Evolutionary conservation across 139 green algal species (phyloP).

Genomic region (Chlamydomonas sphaeroides): DNA sequence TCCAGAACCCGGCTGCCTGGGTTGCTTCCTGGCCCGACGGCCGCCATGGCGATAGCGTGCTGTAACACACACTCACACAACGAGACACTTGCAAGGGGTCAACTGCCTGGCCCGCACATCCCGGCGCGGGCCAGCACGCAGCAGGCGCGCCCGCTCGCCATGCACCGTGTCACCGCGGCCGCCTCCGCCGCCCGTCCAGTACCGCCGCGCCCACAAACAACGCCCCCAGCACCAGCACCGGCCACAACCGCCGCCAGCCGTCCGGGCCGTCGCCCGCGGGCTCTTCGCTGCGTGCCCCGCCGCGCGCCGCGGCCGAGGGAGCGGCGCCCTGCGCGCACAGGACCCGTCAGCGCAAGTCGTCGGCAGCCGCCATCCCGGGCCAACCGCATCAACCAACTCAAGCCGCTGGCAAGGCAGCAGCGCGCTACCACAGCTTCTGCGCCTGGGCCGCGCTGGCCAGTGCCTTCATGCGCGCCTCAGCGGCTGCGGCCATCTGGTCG

Average conservation of each 20-base stretch:
- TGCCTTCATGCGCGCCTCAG: constrained; percentile 78
- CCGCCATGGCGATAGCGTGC: too few species aligned
- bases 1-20: too few species aligned
- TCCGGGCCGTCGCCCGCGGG: neutral
- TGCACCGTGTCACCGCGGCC: too few species aligned
- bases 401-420: neutral
- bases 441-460: constrained; percentile 52
- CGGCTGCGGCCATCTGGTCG: constrained; percentile 78
- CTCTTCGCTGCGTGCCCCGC: neutral
- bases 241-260: constrained; percentile 1
- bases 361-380: neutral
- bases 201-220: constrained; percentile 1
- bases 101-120: too few species aligned
- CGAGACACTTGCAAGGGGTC: too few species aligned
- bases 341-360: neutral
- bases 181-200: neutral
- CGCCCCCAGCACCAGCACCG: neutral
- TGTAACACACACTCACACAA: too few species aligned
- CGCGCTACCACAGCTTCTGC: constrained; percentile 63
- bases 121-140: too few species aligned
- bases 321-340: neutral
- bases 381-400: neutral
- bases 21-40: too few species aligned
- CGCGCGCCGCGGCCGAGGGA: neutral
- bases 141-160: too few species aligned